Base-by-base conservation (phyloP, 1,284 basidiomycete genomes). In the Papiliotrema nemorosa region DNA sequence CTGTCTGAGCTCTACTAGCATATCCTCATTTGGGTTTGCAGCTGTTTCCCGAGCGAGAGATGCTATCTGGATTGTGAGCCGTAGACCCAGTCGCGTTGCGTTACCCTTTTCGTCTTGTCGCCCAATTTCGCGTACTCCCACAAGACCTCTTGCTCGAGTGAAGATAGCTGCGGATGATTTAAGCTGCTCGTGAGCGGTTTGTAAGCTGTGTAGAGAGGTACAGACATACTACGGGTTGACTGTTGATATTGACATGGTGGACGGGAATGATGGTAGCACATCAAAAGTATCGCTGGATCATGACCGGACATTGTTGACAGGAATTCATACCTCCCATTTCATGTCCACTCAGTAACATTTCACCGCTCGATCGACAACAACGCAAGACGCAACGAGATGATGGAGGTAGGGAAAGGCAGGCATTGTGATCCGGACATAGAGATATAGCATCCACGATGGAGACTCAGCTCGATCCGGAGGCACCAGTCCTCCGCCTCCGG, bases 61-160 rank as follows among this genome's bases (percentile, higher is more conserved):
- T 25, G 61, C 62, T 53, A 79, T 64, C 79, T 77, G 25, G 13
- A 26, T 39, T n/a, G 47, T 24, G n/a, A 9, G 20, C 33, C n/a
- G n/a, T n/a, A n/a, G n/a, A n/a, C n/a, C n/a, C n/a, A n/a, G n/a
- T n/a, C n/a, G n/a, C n/a, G n/a, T n/a, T n/a, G n/a, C n/a, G n/a
- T n/a, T n/a, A 89, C 88, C 62, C 78, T 75, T 66, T 84, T 85
- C 55, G 89, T 76, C 63, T 86, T 82, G 43, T 83, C 78, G 0
- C 84, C 80, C 16, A 89, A 77, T 60, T 85, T 86, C 21, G 84
- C 82, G 64, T 89, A 90, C 67, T 90, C 87, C 82, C 85, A 86
- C 27, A 90, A 78, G 5, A 88, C 82, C 36, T 86, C 80, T 2
- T 82, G 78, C 65, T 90, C 84, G 14, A 84, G 76, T 0, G 77